These are phyloP conservation scores for Lathyrus oleraceus DNA, from an alignment of 306 rosid genomes.

Conservation along the genomic window DNA sequence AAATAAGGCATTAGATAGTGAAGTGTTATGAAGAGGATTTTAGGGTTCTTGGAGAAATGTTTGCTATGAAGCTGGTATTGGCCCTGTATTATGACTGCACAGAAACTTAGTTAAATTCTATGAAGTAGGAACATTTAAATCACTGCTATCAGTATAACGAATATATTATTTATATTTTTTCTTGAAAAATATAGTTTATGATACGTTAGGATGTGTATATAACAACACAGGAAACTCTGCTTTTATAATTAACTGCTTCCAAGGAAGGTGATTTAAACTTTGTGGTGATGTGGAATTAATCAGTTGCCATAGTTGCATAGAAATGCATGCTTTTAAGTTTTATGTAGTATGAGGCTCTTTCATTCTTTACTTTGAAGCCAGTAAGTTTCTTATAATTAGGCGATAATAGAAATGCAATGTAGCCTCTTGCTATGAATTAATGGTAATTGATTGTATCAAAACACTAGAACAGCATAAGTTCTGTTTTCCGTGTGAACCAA, in stretches of 20 bases:
- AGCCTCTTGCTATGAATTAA: neutral
- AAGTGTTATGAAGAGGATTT: constrained; percentile 21
- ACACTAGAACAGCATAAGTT: constrained; percentile 12
- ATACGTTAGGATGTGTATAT: constrained; percentile 1
- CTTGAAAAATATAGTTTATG: neutral
- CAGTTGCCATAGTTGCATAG: constrained; percentile 1
- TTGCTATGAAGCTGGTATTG: neutral
- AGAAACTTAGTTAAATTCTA: neutral
- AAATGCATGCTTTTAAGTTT: neutral
- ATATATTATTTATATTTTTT: neutral
- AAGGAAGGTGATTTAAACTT: constrained; percentile 7
- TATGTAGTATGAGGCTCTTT: constrained; percentile 7
- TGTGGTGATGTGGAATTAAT: constrained; percentile 24
- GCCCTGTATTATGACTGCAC: neutral
- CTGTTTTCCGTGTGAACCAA: constrained; percentile 1
- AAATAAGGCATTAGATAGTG: constrained; percentile 21
- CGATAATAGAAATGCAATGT: neutral
- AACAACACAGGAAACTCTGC: neutral
- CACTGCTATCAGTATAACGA: neutral
- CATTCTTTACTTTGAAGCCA: neutral
- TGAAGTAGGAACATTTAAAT: neutral
- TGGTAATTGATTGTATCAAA: constrained; percentile 2
- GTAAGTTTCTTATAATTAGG: neutral
- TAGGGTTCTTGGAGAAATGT: constrained; percentile 9
- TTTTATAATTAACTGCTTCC: constrained; percentile 18